Evolutionary conservation across 176 grass and related monocot genomes (phyloP).

Genomic region (Otatea glauca): DNA sequence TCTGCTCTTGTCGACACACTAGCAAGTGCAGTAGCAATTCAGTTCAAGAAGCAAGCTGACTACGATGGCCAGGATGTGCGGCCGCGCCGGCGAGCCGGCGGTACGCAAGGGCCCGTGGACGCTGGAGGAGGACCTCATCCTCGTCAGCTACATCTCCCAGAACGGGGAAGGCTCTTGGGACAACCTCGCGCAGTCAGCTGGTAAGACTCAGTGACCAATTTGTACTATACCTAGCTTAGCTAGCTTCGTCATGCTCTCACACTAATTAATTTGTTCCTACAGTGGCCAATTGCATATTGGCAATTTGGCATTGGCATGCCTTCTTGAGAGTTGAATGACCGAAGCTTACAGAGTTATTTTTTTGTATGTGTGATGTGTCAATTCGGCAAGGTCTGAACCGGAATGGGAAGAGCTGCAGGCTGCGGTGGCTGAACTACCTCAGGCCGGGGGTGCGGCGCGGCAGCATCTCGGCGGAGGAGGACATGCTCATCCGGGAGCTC

Average conservation of each 20-base stretch:
- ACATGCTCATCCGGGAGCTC: constrained; percentile 61
- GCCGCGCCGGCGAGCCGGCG: constrained; percentile 41
- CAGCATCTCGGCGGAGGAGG: constrained; percentile 61
- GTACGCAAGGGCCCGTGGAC: constrained; percentile 68
- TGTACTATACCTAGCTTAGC: neutral
- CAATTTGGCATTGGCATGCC: neutral
- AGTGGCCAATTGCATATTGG: neutral
- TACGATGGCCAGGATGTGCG: constrained; percentile 24
- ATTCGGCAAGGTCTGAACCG: constrained; percentile 52
- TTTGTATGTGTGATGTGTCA: neutral
- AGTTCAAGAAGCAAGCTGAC: neutral
- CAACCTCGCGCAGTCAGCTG: constrained; percentile 57
- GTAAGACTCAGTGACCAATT: constrained; percentile 19
- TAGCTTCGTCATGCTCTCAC: neutral
- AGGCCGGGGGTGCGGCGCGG: constrained; percentile 56
- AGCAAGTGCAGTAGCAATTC: neutral
- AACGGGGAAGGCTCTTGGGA: constrained; percentile 67
- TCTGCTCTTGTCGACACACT: neutral
- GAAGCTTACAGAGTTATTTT: neutral
- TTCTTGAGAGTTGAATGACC: neutral
- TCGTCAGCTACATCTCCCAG: constrained; percentile 56
- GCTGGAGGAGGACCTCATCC: constrained; percentile 69
- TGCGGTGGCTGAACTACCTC: constrained; percentile 77
- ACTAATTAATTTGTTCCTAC: neutral
- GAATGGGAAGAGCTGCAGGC: constrained; percentile 72